Evolutionary conservation across 176 grass and related monocot genomes (phyloP).

Genomic region (Luzula sylvatica): DNA sequence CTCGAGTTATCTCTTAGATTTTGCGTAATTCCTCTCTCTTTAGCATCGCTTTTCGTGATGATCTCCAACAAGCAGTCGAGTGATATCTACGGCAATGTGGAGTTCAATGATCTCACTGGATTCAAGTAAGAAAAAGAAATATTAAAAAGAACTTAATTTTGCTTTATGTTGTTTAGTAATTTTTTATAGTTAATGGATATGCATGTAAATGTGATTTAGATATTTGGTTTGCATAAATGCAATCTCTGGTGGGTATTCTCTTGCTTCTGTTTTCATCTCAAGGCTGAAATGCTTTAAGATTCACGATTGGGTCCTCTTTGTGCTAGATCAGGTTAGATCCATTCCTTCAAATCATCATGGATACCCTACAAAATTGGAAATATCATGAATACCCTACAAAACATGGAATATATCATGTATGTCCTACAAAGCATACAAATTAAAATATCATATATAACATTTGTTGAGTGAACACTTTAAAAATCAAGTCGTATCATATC

Average conservation of each 20-base stretch:
- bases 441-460: too few species aligned
- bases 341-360: not conserved
- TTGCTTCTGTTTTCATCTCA: constrained; percentile 40
- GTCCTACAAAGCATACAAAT: not conserved
- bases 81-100: constrained; percentile 72
- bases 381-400: too few species aligned
- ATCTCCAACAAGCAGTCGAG: constrained; percentile 52
- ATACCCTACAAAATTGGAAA: too few species aligned
- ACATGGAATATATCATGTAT: too few species aligned
- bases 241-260: constrained; percentile 41
- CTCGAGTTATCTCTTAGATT: constrained; percentile 52
- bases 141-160: not conserved
- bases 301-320: constrained; percentile 44
- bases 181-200: not conserved
- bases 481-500: too few species aligned
- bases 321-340: constrained; percentile 61
- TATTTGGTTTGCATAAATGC: constrained; percentile 63
- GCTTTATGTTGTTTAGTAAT: not conserved
- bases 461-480: too few species aligned
- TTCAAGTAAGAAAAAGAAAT: constrained; percentile 43
- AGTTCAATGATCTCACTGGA: constrained; percentile 52
- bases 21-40: constrained; percentile 47
- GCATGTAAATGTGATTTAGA: constrained; percentile 12
- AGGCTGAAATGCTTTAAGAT: constrained; percentile 17
- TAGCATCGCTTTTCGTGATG: constrained; percentile 59